phyloP scores from a whole-genome alignment of 2,329 filamentous ascomycete species.

The Colletotrichum sojae region DNA sequence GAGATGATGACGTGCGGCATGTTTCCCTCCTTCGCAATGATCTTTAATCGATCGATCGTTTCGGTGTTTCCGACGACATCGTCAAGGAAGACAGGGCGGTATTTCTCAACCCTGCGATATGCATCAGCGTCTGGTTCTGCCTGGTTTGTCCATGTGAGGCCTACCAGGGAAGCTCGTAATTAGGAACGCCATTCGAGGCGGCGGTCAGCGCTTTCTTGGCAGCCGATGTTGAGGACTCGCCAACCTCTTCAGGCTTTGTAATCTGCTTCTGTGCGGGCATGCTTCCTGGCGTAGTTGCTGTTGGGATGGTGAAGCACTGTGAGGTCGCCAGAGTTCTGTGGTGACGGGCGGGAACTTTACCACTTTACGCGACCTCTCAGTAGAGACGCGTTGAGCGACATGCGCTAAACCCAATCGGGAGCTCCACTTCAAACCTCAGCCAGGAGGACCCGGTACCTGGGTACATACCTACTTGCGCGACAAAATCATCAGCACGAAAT shows the following conservation, averaged over 20 bases:
- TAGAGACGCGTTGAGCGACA: slow-evolving; percentile 37
- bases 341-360: slow-evolving; percentile 13
- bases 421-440: neutral
- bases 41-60: slow-evolving; percentile 96
- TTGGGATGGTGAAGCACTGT: slow-evolving; percentile 9
- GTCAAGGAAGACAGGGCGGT: slow-evolving; percentile 93
- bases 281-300: neutral
- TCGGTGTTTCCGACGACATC: slow-evolving; percentile 98
- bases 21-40: slow-evolving; percentile 98
- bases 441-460: too few relatives aligned
- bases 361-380: slow-evolving; percentile 40
- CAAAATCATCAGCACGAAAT: too few relatives aligned
- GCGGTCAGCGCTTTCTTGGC: slow-evolving; percentile 69
- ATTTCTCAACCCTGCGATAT: slow-evolving; percentile 91
- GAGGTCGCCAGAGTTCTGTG: slow-evolving; percentile 15
- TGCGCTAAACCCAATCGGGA: slow-evolving; percentile 19
- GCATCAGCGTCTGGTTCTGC: slow-evolving; percentile 40
- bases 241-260: slow-evolving; percentile 64
- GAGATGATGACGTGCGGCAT: slow-evolving; percentile 99
- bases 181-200: slow-evolving; percentile 64
- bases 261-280: slow-evolving; percentile 59
- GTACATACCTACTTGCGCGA: too few relatives aligned
- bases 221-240: slow-evolving; percentile 74
- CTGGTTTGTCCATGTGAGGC: slow-evolving; percentile 27
- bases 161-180: slow-evolving; percentile 86